phyloP scores from a whole-genome alignment of 2,329 filamentous ascomycete genomes.

The Hypoxylon sp. region DNA sequence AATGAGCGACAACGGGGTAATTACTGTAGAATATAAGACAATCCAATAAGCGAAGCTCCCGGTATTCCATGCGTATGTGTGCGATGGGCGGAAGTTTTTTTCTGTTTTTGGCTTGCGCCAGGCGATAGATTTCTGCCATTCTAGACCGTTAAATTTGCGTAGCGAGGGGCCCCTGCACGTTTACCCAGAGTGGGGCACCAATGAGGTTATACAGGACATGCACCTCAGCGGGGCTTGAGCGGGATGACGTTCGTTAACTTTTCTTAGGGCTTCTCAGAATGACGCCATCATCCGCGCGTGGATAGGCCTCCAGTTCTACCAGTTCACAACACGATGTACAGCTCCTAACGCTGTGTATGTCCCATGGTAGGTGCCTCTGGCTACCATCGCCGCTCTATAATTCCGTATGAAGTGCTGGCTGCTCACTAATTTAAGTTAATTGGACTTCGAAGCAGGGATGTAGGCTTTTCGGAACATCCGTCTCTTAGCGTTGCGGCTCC shows the following conservation, averaged over 20 bases:
- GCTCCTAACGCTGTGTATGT: neutral
- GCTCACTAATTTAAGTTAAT: too few species aligned
- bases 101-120: neutral
- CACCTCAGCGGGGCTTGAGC: neutral
- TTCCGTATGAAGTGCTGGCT: neutral
- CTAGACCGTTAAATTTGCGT: slow-evolving; percentile 16
- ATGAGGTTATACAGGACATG: neutral
- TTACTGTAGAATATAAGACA: neutral
- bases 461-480: neutral
- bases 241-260: slow-evolving; percentile 14
- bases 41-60: neutral
- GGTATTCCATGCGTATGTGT: neutral
- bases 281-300: neutral
- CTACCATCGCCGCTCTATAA: neutral
- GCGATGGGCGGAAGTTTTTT: neutral
- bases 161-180: neutral
- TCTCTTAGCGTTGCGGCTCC: neutral
- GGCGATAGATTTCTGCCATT: slow-evolving; percentile 18
- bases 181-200: neutral
- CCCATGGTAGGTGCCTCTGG: neutral
- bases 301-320: neutral
- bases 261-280: neutral
- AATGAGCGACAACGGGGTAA: slow-evolving; percentile 26
- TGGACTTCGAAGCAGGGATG: neutral
- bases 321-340: neutral